phyloP scores from a whole-genome alignment of 1,284 basidiomycete genomes.

The Pseudozyma sp. region DNA sequence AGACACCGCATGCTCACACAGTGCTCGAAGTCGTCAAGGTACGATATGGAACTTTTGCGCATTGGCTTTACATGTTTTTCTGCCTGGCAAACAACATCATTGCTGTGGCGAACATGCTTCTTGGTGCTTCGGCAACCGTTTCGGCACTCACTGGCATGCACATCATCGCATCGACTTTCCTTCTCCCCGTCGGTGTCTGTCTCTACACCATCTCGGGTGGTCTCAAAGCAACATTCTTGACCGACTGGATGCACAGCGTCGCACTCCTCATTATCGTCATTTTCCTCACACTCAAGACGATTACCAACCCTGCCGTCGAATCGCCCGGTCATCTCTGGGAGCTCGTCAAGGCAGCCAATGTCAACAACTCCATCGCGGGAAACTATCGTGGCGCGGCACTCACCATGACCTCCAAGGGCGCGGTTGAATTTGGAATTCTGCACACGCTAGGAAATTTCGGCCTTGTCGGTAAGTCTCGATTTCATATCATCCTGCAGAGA shows the following conservation, averaged over 20 bases:
- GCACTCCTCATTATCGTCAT: conserved; percentile 59
- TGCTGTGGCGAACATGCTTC: conserved; percentile 61
- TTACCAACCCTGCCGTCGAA: conserved; percentile 42
- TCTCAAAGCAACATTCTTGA: conserved; percentile 58
- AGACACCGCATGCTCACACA: conserved; percentile 60
- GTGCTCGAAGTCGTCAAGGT: conserved; percentile 61
- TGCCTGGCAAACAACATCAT: conserved; percentile 63
- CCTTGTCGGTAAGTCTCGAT: conserved; percentile 36
- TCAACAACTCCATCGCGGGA: conserved; percentile 70
- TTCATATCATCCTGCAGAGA: not conserved
- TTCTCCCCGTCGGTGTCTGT: conserved; percentile 59
- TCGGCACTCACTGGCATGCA: conserved; percentile 62
- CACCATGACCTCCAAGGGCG: conserved; percentile 84
- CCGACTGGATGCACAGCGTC: conserved; percentile 61
- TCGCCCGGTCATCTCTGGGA: conserved; percentile 53
- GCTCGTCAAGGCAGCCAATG: conserved; percentile 37
- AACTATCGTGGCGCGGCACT: conserved; percentile 77
- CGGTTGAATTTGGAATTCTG: conserved; percentile 69
- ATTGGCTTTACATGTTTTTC: conserved; percentile 62
- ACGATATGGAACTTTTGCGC: conserved; percentile 57
- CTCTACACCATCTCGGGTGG: conserved; percentile 62
- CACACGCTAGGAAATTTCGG: conserved; percentile 64
- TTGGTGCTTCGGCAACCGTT: conserved; percentile 60
- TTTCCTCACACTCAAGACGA: conserved; percentile 57
- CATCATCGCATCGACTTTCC: conserved; percentile 55